Conservation (phyloP, 2,329 filamentous ascomycete genomes). For the Diplocarpon mali region DNA sequence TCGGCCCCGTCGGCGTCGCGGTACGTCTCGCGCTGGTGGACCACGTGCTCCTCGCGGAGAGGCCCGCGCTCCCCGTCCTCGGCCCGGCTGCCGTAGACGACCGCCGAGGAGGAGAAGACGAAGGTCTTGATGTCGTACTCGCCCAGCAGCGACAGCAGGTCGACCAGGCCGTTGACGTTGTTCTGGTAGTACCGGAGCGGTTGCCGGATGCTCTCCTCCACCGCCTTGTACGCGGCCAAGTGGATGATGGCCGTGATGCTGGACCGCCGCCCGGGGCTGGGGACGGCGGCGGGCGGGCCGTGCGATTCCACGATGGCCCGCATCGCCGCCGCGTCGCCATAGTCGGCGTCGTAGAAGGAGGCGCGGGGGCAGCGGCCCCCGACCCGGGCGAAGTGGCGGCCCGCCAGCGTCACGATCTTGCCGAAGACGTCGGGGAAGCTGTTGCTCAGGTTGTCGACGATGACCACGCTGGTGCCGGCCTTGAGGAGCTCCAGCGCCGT, state of each 20-base stretch:
- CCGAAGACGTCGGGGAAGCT: background rate
- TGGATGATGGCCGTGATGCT: conserved; percentile 55
- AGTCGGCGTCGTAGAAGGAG: conserved; percentile 17
- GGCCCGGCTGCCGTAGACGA: conserved; percentile 49
- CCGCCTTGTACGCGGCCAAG: conserved; percentile 51
- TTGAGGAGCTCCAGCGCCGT: conserved; percentile 37
- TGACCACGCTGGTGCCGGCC: conserved; percentile 35
- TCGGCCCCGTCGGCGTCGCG: conserved; percentile 32
- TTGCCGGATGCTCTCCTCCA: conserved; percentile 43
- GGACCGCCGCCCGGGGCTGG: conserved; percentile 9
- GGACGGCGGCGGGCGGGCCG: conserved; percentile 6
- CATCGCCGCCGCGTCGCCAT: conserved; percentile 19
- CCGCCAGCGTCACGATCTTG: background rate
- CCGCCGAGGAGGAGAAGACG: conserved; percentile 58
- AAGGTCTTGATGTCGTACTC: conserved; percentile 53
- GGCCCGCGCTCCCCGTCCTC: conserved; percentile 38
- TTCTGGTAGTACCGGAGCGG: conserved; percentile 57
- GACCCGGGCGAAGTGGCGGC: no score
- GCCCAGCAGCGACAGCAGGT: conserved; percentile 45
- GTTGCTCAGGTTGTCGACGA: conserved; percentile 29
- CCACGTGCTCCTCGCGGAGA: conserved; percentile 44
- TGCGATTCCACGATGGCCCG: conserved; percentile 19
- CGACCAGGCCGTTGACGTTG: conserved; percentile 53
- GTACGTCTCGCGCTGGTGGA: conserved; percentile 38
- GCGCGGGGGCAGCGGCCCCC: background rate